Percentiles rank a stretch among this genome's conserved stretches.
Evolutionary conservation across 2,329 filamentous ascomycete species (phyloP).

Genomic region (Aspergillus clavatus): DNA sequence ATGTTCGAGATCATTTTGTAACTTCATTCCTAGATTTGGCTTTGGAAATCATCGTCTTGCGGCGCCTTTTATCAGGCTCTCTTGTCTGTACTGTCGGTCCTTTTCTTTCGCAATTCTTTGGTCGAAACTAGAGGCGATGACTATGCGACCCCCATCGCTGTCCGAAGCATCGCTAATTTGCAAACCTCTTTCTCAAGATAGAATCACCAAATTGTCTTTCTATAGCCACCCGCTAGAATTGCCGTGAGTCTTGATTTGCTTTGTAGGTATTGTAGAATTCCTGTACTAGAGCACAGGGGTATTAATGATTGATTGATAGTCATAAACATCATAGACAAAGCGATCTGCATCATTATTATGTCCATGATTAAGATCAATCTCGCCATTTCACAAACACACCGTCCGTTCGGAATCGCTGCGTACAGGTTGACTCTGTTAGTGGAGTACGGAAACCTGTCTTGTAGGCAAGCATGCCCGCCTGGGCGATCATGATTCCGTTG

Average conservation of each 20-base stretch:
- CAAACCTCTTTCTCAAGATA: not conserved
- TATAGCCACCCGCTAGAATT: no score
- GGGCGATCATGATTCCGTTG: conserved; percentile 99
- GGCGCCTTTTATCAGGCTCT: no score
- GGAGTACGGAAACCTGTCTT: conserved; percentile 72
- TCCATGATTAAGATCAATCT: conserved; percentile 41
- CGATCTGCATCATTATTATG: conserved; percentile 5
- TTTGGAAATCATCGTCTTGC: no score
- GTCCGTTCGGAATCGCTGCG: conserved; percentile 76
- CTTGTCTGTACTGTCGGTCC: no score
- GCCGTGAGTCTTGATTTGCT: no score
- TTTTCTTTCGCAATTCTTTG: not conserved
- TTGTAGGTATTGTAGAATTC: no score
- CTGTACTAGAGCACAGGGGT: no score
- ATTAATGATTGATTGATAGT: not conserved
- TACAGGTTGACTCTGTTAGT: conserved; percentile 77
- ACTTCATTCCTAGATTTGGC: no score
- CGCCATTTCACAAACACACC: conserved; percentile 78
- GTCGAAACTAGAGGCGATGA: not conserved
- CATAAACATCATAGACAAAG: not conserved
- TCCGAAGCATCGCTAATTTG: not conserved
- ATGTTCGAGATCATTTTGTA: no score
- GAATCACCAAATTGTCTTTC: not conserved
- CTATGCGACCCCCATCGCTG: not conserved
- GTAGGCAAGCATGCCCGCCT: conserved; percentile 84